Percentiles rank a stretch among this genome's conserved stretches.
These are phyloP conservation scores for Phialophora macrospora DNA, from an alignment of 2,329 filamentous ascomycete species.

Conservation along the genomic window DNA sequence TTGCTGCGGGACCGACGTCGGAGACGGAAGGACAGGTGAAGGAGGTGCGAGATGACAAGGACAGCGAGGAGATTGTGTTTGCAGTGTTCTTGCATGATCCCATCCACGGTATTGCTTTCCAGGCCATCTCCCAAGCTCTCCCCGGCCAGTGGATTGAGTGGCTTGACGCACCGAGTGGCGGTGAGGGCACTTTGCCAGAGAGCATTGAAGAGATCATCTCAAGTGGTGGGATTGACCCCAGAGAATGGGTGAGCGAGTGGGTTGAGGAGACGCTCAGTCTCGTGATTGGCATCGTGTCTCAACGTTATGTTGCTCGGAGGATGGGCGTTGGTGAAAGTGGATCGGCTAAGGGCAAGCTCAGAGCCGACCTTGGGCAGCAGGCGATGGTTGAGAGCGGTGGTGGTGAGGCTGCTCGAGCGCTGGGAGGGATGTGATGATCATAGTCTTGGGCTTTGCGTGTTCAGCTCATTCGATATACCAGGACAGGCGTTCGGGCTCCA, in stretches of 20 bases:
- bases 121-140: conserved; percentile 78
- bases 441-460: conserved; percentile 13
- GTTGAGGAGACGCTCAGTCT: conserved; percentile 83
- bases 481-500: conserved; percentile 1
- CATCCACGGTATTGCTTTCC: conserved; percentile 86
- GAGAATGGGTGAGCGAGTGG: conserved; percentile 98
- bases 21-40: conserved; percentile 42
- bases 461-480: conserved; percentile 21
- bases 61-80: conserved; percentile 69
- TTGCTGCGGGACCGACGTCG: conserved; percentile 61
- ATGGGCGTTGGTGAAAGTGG: conserved; percentile 95
- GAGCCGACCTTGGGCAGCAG: conserved; percentile 58
- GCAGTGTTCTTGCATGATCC: conserved; percentile 84
- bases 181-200: conserved; percentile 66
- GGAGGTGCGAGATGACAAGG: conserved; percentile 42
- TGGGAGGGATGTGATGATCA: conserved; percentile 36
- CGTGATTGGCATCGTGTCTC: conserved; percentile 82
- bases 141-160: conserved; percentile 87
- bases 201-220: conserved; percentile 85
- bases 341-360: conserved; percentile 60
- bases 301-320: conserved; percentile 88
- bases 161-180: conserved; percentile 73
- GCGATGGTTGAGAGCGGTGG: conserved; percentile 62
- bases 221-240: conserved; percentile 77
- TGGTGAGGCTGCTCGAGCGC: conserved; percentile 65